phyloP scores from a whole-genome alignment of 2,329 filamentous ascomycete genomes.

The Penicillium sp. region DNA sequence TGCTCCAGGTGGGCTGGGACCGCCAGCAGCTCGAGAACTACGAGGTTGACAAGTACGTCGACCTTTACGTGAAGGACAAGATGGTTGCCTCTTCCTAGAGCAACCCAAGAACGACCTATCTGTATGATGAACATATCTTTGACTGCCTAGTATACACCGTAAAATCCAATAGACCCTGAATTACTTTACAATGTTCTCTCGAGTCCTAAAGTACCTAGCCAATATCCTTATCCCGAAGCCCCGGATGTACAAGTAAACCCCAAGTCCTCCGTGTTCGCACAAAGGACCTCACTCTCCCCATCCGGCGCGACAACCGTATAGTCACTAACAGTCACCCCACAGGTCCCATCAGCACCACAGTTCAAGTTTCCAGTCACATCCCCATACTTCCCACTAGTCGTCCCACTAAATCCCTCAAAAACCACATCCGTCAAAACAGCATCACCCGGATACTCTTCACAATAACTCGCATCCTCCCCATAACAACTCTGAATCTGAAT shows the following conservation, averaged over 20 bases:
- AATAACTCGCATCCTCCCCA: conserved; percentile 37
- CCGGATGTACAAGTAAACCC: conserved; percentile 36
- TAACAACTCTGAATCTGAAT: conserved; percentile 51
- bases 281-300: conserved; percentile 35
- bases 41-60: conserved; percentile 90
- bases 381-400: conserved; percentile 39
- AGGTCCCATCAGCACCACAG: conserved; percentile 40
- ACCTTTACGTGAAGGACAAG: conserved; percentile 69
- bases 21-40: conserved; percentile 72
- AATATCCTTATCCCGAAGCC: conserved; percentile 31
- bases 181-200: background rate
- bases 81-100: conserved; percentile 30
- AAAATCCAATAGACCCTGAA: background rate
- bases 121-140: conserved; percentile 4
- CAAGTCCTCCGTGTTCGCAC: conserved; percentile 33
- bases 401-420: conserved; percentile 41
- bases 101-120: conserved; percentile 7
- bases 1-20: conserved; percentile 78
- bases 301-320: conserved; percentile 37
- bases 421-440: conserved; percentile 37
- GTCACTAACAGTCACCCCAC: conserved; percentile 34
- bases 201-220: no score
- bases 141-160: background rate
- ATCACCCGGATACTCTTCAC: conserved; percentile 34
- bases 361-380: conserved; percentile 39